phyloP scores from a whole-genome alignment of 495 filamentous ascomycete genomes.

The Penicillium steckii region DNA sequence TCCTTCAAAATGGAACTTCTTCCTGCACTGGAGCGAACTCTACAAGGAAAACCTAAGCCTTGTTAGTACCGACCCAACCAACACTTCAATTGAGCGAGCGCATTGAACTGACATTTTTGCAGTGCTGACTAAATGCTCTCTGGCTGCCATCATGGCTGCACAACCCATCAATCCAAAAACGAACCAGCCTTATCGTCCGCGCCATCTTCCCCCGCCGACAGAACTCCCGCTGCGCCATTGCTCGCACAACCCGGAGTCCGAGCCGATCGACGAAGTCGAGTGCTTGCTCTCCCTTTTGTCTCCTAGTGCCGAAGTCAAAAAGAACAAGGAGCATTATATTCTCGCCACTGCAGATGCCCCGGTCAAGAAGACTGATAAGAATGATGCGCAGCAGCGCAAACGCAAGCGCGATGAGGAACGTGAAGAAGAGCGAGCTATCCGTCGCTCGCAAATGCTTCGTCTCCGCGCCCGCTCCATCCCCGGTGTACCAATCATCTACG shows the following conservation, averaged over 20 bases:
- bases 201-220: constrained; percentile 45
- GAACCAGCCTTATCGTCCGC: constrained; percentile 41
- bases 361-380: constrained; percentile 22
- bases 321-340: constrained; percentile 89
- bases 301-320: constrained; percentile 53
- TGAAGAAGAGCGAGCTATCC: constrained; percentile 35
- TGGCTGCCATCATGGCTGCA: constrained; percentile 42
- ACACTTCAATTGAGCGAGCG: not conserved
- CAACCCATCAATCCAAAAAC: constrained; percentile 48
- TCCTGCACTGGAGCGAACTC: constrained; percentile 66
- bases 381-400: constrained; percentile 21
- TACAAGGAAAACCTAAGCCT: constrained; percentile 83
- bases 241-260: constrained; percentile 77
- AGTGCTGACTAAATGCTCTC: constrained; percentile 65
- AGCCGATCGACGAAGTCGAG: constrained; percentile 71
- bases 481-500: constrained; percentile 79
- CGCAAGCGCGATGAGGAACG: constrained; percentile 27
- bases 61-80: constrained; percentile 50
- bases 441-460: constrained; percentile 35
- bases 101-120: constrained; percentile 8
- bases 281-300: constrained; percentile 80
- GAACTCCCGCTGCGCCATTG: constrained; percentile 81
- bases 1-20: constrained; percentile 79
- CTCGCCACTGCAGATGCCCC: constrained; percentile 65
- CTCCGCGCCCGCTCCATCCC: constrained; percentile 45